phyloP scores from a whole-genome alignment of 2,329 filamentous ascomycete species.

The Trichoderma semiorbis region DNA sequence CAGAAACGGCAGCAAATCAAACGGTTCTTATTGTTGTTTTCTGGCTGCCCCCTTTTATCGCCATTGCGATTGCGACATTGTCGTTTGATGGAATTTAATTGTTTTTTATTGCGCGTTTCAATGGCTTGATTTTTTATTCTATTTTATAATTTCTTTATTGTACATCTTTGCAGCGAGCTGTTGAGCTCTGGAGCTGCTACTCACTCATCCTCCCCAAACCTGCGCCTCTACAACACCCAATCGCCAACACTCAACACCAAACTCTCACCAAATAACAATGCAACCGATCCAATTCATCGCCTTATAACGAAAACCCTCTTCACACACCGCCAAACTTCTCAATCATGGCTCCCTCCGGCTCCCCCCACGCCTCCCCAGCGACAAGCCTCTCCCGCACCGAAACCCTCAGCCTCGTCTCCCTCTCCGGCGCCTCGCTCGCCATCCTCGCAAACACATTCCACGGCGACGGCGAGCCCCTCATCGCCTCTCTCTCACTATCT shows the following conservation, averaged over 20 bases:
- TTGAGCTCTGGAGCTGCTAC: background rate
- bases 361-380: conserved; percentile 26
- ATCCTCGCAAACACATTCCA: conserved; percentile 78
- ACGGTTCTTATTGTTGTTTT: background rate
- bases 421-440: conserved; percentile 66
- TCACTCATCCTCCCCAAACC: background rate
- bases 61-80: background rate
- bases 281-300: background rate
- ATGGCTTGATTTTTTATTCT: background rate
- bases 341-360: conserved; percentile 23
- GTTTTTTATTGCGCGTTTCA: background rate
- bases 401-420: conserved; percentile 53
- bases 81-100: background rate
- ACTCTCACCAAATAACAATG: background rate
- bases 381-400: conserved; percentile 50
- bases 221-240: background rate
- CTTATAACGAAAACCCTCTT: background rate
- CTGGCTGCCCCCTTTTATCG: background rate
- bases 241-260: background rate
- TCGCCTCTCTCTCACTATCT: conserved; percentile 84
- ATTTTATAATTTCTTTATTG: background rate
- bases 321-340: background rate
- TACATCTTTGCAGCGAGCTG: background rate
- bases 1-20: conserved; percentile 1
- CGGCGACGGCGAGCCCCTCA: conserved; percentile 81